Evolutionary conservation across 2,329 filamentous ascomycete genomes (phyloP).

Genomic region (Thelonectria blattea): DNA sequence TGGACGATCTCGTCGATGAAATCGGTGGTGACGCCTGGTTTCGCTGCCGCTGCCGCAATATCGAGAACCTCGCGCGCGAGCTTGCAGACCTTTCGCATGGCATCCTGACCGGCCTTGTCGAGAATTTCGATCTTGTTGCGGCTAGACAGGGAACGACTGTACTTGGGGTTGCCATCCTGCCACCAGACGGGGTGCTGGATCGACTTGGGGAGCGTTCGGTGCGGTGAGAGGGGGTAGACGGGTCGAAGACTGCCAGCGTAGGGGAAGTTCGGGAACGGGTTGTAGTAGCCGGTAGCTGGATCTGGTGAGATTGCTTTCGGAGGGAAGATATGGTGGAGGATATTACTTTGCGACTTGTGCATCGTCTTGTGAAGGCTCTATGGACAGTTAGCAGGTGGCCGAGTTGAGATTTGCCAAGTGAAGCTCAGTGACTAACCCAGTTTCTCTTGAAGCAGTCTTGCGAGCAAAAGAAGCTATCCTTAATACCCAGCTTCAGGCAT

Average conservation of each 20-base stretch:
- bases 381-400: conserved; percentile 19
- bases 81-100: conserved; percentile 90
- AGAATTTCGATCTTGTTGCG: conserved; percentile 84
- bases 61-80: conserved; percentile 91
- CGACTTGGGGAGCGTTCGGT: conserved; percentile 74
- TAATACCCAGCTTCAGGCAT: conserved; percentile 84
- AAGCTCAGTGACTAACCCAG: conserved; percentile 71
- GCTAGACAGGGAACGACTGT: conserved; percentile 65
- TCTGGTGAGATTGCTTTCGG: conserved; percentile 88
- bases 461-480: conserved; percentile 95
- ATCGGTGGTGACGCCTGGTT: conserved; percentile 94
- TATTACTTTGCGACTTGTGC: conserved; percentile 75
- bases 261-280: conserved; percentile 87
- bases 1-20: conserved; percentile 95
- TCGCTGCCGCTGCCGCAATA: conserved; percentile 80
- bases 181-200: conserved; percentile 90
- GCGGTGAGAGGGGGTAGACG: conserved; percentile 81
- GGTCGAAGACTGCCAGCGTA: conserved; percentile 85
- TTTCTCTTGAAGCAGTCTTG: conserved; percentile 99
- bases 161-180: conserved; percentile 75
- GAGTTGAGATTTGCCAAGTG: conserved; percentile 19
- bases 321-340: conserved; percentile 75
- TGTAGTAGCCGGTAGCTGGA: conserved; percentile 87
- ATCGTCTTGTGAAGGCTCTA: conserved; percentile 78
- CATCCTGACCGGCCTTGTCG: conserved; percentile 79